A percentile compares a stretch with the other conserved stretches of the same genome.
Conservation (phyloP, 1,284 basidiomycete genomes). For the Pseudozyma sp. region DNA sequence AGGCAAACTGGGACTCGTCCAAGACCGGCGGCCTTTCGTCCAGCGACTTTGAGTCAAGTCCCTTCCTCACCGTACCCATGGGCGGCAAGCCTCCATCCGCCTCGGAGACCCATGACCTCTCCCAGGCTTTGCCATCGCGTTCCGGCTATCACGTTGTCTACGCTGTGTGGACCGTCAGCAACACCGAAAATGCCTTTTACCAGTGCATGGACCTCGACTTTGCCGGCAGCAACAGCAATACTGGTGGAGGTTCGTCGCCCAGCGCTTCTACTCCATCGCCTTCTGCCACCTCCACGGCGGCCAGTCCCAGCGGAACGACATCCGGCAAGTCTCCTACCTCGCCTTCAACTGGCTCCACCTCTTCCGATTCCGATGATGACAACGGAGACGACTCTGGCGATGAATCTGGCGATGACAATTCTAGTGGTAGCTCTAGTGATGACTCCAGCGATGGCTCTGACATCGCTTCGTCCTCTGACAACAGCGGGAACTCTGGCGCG, state of each 20-base stretch:
- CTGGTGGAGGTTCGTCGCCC: not conserved
- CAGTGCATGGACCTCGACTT: constrained; percentile 53
- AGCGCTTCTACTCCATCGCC: not conserved
- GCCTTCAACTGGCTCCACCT: constrained; percentile 2
- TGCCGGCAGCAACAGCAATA: constrained; percentile 16
- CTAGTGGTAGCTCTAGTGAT: not conserved
- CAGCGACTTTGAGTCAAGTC: constrained; percentile 32
- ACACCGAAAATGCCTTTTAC: constrained; percentile 50
- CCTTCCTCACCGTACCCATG: constrained; percentile 46
- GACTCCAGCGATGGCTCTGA: constrained; percentile 4
- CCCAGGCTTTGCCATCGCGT: constrained; percentile 28
- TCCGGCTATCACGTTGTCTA: constrained; percentile 46
- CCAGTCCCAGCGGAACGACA: not conserved
- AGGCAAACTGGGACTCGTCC: constrained; percentile 29
- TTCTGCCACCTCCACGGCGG: not conserved
- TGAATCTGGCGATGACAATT: not conserved
- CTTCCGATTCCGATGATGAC: constrained; percentile 1
- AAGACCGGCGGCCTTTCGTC: constrained; percentile 17
- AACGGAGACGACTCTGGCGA: too few species aligned
- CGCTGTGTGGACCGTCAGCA: constrained; percentile 50
- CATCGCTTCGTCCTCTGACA: not conserved
- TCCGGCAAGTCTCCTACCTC: too few species aligned
- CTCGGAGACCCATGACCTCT: constrained; percentile 29
- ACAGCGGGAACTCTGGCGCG: constrained; percentile 1
- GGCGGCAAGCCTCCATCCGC: constrained; percentile 24